A percentile compares a stretch with the other conserved stretches of the same genome.
Conservation (phyloP, 2,329 filamentous ascomycete species). For the Xylogone sp. region DNA sequence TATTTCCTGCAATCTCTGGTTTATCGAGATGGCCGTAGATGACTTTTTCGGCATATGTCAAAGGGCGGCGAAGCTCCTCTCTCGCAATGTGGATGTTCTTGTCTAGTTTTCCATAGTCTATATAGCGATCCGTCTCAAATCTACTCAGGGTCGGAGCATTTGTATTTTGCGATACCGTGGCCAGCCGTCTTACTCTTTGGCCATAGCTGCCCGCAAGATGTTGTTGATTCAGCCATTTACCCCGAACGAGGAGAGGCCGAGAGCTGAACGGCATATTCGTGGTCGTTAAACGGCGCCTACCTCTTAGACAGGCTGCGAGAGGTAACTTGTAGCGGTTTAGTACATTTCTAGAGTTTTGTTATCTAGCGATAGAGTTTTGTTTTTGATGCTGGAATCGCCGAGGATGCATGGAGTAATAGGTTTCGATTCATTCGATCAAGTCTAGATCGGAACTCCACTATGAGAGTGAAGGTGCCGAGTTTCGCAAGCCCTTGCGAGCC, state of each 20-base stretch:
- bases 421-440: too few species aligned
- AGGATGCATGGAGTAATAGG: too few species aligned
- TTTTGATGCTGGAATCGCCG: too few species aligned
- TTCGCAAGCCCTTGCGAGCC: too few species aligned
- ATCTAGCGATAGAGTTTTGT: too few species aligned
- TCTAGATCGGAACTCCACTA: too few species aligned
- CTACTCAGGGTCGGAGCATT: background rate
- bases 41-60: conserved; percentile 36
- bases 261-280: background rate
- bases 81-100: conserved; percentile 94
- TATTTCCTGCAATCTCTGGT: conserved; percentile 21
- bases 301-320: background rate
- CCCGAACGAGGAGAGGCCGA: conserved; percentile 18
- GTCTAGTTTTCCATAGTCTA: conserved; percentile 99
- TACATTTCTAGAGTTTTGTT: too few species aligned
- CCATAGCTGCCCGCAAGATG: background rate
- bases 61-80: conserved; percentile 64
- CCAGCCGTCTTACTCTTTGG: background rate
- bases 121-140: conserved; percentile 33
- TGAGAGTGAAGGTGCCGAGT: too few species aligned
- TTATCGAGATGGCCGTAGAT: conserved; percentile 34
- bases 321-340: background rate
- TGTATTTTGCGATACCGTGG: background rate
- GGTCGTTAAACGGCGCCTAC: background rate
- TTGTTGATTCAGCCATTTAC: conserved; percentile 25